A percentile compares a stretch with the other conserved stretches of the same genome.
Evolutionary conservation across 306 rosid genomes (phyloP).

Genomic region (Abrus precatorius): DNA sequence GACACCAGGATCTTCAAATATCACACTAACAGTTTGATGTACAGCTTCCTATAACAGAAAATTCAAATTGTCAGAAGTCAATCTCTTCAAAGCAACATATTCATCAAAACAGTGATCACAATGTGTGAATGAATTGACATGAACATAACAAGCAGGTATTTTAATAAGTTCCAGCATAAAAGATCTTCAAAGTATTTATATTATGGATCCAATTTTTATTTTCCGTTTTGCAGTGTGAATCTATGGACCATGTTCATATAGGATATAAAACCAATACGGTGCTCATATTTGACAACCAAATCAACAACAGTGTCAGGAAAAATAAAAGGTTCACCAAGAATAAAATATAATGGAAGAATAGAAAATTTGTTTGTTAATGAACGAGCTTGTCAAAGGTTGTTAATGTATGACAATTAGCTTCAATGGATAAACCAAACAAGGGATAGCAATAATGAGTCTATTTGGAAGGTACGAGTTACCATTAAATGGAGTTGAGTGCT

Average conservation of each 20-base stretch:
- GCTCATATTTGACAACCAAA: slow-evolving; percentile 20
- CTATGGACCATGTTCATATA: not conserved
- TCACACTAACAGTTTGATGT: slow-evolving; percentile 91
- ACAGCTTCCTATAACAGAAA: slow-evolving; percentile 81
- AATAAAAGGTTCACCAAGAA: not conserved
- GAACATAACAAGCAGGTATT: not conserved
- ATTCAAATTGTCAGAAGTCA: slow-evolving; percentile 29
- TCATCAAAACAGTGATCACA: slow-evolving; percentile 40
- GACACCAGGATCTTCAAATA: slow-evolving; percentile 99
- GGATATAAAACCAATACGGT: slow-evolving; percentile 6
- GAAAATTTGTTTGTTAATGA: too few relatives aligned
- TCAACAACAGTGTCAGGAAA: slow-evolving; percentile 12
- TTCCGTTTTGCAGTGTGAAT: slow-evolving; percentile 18
- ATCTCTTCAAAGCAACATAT: slow-evolving; percentile 41
- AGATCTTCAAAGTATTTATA: not conserved
- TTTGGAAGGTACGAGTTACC: too few relatives aligned
- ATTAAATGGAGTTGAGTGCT: too few relatives aligned
- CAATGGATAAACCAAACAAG: too few relatives aligned
- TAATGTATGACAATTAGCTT: too few relatives aligned
- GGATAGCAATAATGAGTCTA: too few relatives aligned
- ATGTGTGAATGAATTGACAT: not conserved
- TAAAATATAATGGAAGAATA: too few relatives aligned
- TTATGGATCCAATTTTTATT: not conserved
- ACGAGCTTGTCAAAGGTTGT: too few relatives aligned
- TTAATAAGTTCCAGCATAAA: not conserved